phyloP scores from a whole-genome alignment of 352 stramenopile species.

The Aphanomyces astaci region DNA sequence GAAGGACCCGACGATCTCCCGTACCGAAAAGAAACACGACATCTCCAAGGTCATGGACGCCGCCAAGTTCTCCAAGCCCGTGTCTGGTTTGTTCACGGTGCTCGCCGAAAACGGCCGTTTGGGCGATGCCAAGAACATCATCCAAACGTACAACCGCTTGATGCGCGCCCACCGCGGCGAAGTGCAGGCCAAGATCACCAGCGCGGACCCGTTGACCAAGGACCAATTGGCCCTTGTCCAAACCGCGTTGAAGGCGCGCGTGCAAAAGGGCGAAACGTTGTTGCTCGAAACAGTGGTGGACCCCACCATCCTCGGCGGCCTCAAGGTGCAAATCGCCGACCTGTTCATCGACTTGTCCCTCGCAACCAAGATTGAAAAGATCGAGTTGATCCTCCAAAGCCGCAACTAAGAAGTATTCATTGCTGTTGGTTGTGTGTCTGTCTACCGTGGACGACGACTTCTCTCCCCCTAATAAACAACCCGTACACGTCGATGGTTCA shows the following conservation, averaged over 20 bases:
- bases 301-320: slow-evolving; percentile 90
- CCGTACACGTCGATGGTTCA: neutral
- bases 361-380: slow-evolving; percentile 93
- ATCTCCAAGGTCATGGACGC: slow-evolving; percentile 86
- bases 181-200: slow-evolving; percentile 95
- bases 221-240: slow-evolving; percentile 89
- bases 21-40: slow-evolving; percentile 89
- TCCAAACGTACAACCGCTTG: slow-evolving; percentile 85
- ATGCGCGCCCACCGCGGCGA: slow-evolving; percentile 94
- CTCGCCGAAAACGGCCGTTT: slow-evolving; percentile 95
- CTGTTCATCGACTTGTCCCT: slow-evolving; percentile 97
- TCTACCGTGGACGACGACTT: neutral
- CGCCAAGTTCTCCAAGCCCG: slow-evolving; percentile 90
- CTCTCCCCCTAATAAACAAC: neutral
- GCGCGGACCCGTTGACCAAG: slow-evolving; percentile 89
- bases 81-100: slow-evolving; percentile 93
- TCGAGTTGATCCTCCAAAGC: slow-evolving; percentile 45
- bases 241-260: slow-evolving; percentile 82
- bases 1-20: slow-evolving; percentile 94
- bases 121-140: slow-evolving; percentile 79
- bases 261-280: slow-evolving; percentile 88
- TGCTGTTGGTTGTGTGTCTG: neutral
- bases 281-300: slow-evolving; percentile 89
- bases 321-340: slow-evolving; percentile 97
- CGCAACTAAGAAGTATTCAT: slow-evolving; percentile 15